phyloP scores from a whole-genome alignment of 1,284 basidiomycete species.

The Xerocomus nothofagi region DNA sequence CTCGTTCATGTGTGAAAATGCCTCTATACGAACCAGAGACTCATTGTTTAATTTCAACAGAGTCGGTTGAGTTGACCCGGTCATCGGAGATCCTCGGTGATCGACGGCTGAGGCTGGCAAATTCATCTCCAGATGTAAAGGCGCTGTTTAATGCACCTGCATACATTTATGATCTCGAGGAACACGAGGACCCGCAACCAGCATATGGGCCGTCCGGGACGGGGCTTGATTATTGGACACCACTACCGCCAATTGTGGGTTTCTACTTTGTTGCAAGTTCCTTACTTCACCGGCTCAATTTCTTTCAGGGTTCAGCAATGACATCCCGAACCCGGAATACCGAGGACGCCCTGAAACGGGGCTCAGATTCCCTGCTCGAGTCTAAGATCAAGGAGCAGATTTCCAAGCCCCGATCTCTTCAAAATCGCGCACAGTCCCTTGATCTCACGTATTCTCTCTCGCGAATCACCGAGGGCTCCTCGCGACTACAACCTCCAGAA shows the following conservation, averaged over 20 bases:
- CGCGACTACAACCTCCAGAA: constrained; percentile 62
- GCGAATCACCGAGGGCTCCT: constrained; percentile 68
- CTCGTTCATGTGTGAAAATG: constrained; percentile 7
- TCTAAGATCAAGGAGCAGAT: constrained; percentile 80
- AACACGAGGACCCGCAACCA: constrained; percentile 61
- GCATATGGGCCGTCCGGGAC: constrained; percentile 50
- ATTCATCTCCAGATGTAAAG: constrained; percentile 92
- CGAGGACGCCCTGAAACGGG: constrained; percentile 79
- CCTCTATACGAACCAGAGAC: neutral
- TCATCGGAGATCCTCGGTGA: constrained; percentile 71
- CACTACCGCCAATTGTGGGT: constrained; percentile 74
- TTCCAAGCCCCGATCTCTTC: constrained; percentile 70
- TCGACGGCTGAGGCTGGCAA: constrained; percentile 77
- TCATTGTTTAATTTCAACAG: constrained; percentile 37
- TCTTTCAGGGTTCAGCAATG: constrained; percentile 59
- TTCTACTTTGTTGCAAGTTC: constrained; percentile 9
- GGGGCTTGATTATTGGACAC: constrained; percentile 67
- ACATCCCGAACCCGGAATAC: constrained; percentile 62
- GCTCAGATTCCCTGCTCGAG: constrained; percentile 85
- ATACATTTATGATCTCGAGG: constrained; percentile 74
- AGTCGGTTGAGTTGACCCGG: constrained; percentile 74
- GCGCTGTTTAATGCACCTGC: constrained; percentile 86
- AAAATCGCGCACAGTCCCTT: constrained; percentile 79
- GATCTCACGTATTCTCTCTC: constrained; percentile 77
- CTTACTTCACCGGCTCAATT: constrained; percentile 19